These are phyloP conservation scores for Alternaria atra DNA, from an alignment of 2,329 filamentous ascomycete species.

Conservation along the genomic window DNA sequence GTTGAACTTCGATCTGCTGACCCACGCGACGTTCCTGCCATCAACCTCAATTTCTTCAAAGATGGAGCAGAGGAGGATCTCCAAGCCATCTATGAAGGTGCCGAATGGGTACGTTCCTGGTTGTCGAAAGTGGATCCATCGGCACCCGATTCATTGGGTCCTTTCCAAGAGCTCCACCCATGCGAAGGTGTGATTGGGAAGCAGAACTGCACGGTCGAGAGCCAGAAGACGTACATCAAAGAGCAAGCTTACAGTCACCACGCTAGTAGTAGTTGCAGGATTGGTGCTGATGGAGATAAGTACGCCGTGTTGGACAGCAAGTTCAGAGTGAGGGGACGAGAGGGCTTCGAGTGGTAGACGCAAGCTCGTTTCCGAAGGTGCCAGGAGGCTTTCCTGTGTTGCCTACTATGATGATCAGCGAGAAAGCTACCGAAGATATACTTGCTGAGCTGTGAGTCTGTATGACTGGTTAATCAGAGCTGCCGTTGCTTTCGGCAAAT, in stretches of 20 bases:
- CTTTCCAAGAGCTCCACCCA: conserved; percentile 59
- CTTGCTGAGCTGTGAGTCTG: not conserved
- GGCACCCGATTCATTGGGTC: conserved; percentile 36
- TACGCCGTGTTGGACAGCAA: not conserved
- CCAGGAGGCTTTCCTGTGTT: not conserved
- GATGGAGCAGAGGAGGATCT: conserved; percentile 57
- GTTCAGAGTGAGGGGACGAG: not conserved
- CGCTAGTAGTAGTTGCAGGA: not conserved
- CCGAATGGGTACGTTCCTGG: conserved; percentile 43
- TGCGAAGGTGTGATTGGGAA: conserved; percentile 63
- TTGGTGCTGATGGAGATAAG: not conserved
- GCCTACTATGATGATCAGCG: conserved; percentile 6
- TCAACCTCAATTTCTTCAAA: conserved; percentile 53
- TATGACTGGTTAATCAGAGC: no score
- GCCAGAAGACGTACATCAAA: not conserved
- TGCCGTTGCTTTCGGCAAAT: no score
- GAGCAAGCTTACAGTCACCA: conserved; percentile 4
- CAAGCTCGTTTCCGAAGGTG: not conserved
- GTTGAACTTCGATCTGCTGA: conserved; percentile 68
- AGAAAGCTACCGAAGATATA: not conserved
- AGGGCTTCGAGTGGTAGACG: not conserved
- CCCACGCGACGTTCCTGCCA: conserved; percentile 68
- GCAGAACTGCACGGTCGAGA: conserved; percentile 51
- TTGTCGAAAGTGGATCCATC: not conserved
- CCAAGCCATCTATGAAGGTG: conserved; percentile 64